phyloP scores from a whole-genome alignment of 495 filamentous ascomycete species.

The Parmelia sp. region DNA sequence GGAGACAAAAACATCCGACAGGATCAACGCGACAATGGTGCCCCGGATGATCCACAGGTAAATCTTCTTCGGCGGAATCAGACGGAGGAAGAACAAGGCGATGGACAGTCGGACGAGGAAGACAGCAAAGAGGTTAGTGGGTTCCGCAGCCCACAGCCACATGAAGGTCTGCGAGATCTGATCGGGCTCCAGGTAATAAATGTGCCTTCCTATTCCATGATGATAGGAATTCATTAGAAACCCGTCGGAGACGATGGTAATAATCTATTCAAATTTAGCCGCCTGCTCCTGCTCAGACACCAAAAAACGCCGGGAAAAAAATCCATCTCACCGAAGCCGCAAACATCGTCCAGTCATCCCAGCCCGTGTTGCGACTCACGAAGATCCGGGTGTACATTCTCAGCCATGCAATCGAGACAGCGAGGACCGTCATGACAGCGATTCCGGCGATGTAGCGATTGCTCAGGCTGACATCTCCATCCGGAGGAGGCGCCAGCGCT shows the following conservation, averaged over 20 bases:
- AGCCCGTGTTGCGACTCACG: constrained; percentile 16
- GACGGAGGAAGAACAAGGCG: neutral
- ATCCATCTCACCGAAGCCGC: constrained; percentile 23
- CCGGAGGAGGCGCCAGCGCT: neutral
- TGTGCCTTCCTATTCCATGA: neutral
- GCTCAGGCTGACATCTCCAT: neutral
- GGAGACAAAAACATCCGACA: neutral
- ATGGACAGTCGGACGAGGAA: neutral
- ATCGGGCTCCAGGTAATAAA: neutral
- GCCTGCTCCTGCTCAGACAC: neutral
- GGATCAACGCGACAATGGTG: neutral
- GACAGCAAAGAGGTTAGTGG: neutral
- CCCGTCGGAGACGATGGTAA: neutral
- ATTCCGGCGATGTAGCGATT: neutral
- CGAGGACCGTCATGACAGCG: neutral
- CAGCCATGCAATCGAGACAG: constrained; percentile 15
- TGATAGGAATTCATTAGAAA: neutral
- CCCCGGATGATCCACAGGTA: neutral
- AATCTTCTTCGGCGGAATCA: neutral
- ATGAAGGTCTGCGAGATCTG: neutral
- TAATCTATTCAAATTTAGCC: neutral
- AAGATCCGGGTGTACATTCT: constrained; percentile 18
- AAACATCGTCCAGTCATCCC: constrained; percentile 23
- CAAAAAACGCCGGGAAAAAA: neutral
- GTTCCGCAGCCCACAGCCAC: neutral